Conservation (phyloP, 768 basidiomycete genomes). For the Boletus bicolor region DNA sequence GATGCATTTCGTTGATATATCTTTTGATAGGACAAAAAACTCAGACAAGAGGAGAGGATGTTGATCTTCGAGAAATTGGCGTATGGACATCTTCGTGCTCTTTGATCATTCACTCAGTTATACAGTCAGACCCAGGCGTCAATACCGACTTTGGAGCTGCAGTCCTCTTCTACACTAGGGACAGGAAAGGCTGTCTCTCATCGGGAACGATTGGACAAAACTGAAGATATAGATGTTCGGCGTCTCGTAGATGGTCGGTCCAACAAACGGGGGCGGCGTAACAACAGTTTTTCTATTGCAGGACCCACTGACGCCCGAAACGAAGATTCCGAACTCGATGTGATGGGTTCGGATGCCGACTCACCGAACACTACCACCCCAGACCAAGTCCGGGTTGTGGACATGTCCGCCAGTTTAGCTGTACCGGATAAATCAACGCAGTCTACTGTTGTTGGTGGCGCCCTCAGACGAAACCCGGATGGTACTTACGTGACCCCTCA, state of each 20-base stretch:
- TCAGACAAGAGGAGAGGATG: slow-evolving; percentile 84
- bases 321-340: slow-evolving; percentile 34
- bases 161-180: slow-evolving; percentile 82
- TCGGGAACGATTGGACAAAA: slow-evolving; percentile 53
- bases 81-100: slow-evolving; percentile 41
- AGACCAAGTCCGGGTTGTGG: slow-evolving; percentile 13
- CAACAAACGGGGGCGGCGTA: slow-evolving; percentile 48
- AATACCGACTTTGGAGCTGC: slow-evolving; percentile 56
- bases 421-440: slow-evolving; percentile 13
- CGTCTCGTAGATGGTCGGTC: slow-evolving; percentile 47
- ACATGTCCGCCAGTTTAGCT: slow-evolving; percentile 11
- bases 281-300: slow-evolving; percentile 23
- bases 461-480: slow-evolving; percentile 62
- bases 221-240: slow-evolving; percentile 58
- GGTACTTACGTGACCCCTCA: slow-evolving; percentile 53
- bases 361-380: neutral
- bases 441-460: slow-evolving; percentile 50
- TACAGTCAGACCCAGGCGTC: slow-evolving; percentile 75
- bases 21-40: slow-evolving; percentile 72
- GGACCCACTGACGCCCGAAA: slow-evolving; percentile 28
- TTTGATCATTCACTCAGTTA: slow-evolving; percentile 11
- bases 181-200: slow-evolving; percentile 64
- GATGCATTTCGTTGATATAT: neutral
- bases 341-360: slow-evolving; percentile 25
- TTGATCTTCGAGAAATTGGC: slow-evolving; percentile 76